Percentiles rank a stretch among this genome's conserved stretches.
Conservation (phyloP, 1,139 yeast genomes). For the Pichia sp. region DNA sequence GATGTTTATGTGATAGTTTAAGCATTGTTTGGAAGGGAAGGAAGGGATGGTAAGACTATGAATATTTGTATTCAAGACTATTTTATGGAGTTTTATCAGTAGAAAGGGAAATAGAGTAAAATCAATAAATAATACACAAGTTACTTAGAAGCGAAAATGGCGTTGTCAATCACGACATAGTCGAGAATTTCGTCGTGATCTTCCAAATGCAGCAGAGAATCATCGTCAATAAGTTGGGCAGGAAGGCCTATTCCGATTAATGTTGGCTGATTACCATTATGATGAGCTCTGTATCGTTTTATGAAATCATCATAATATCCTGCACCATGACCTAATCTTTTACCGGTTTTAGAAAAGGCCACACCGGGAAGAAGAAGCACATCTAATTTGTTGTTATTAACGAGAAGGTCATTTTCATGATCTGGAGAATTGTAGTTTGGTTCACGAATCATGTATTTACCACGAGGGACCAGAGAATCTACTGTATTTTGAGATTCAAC, state of each 20-base stretch:
- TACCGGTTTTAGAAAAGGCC: conserved; percentile 54
- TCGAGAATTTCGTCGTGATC: conserved; percentile 66
- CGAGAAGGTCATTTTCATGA: conserved; percentile 22
- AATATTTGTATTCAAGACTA: too few species aligned
- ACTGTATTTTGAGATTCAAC: conserved; percentile 41
- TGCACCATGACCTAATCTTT: conserved; percentile 85
- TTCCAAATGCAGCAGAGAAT: conserved; percentile 49
- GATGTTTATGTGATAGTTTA: neutral
- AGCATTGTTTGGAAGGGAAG: neutral
- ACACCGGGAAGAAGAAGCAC: conserved; percentile 79
- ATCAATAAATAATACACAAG: too few species aligned
- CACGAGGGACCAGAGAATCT: conserved; percentile 50
- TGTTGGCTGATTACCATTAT: conserved; percentile 32
- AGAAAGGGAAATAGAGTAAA: too few species aligned
- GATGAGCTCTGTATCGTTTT: conserved; percentile 39
- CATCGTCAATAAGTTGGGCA: conserved; percentile 53
- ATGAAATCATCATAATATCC: conserved; percentile 87
- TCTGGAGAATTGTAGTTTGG: conserved; percentile 41
- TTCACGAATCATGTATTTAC: conserved; percentile 62
- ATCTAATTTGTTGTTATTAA: conserved; percentile 46
- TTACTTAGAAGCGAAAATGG: too few species aligned
- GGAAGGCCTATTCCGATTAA: conserved; percentile 64
- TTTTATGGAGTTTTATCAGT: too few species aligned
- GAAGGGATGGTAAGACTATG: too few species aligned
- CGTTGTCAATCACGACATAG: conserved; percentile 44